Evolutionary conservation across 805 yeast species (phyloP).

Genomic region (Grigorovia humatica): DNA sequence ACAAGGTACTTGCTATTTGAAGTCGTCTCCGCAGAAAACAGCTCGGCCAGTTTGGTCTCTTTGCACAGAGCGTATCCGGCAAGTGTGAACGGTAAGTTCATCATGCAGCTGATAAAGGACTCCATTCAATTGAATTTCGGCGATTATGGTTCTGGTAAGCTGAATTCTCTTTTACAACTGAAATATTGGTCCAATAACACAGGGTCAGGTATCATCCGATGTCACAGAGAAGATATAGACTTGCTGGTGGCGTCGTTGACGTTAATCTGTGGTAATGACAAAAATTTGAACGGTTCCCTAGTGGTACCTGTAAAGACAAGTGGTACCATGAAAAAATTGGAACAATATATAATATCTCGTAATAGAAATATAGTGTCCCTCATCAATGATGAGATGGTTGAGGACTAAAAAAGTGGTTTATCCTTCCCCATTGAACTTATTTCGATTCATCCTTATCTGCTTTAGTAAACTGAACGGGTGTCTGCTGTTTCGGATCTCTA

Average conservation of each 20-base stretch:
- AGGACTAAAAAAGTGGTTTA: neutral
- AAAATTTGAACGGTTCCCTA: slow-evolving; percentile 30
- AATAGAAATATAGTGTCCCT: slow-evolving; percentile 12
- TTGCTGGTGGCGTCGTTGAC: slow-evolving; percentile 58
- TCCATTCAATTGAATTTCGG: slow-evolving; percentile 62
- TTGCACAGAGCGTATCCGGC: slow-evolving; percentile 44
- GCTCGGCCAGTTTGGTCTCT: slow-evolving; percentile 16
- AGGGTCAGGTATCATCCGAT: slow-evolving; percentile 74
- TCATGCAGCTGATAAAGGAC: slow-evolving; percentile 45
- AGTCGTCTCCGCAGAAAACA: slow-evolving; percentile 23
- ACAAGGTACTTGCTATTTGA: slow-evolving; percentile 79
- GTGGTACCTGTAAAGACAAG: slow-evolving; percentile 60
- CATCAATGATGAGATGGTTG: slow-evolving; percentile 5
- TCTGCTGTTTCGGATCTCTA: slow-evolving; percentile 13
- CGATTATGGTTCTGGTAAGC: slow-evolving; percentile 61
- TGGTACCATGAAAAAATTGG: slow-evolving; percentile 83
- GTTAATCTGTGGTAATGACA: slow-evolving; percentile 42
- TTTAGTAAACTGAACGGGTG: neutral
- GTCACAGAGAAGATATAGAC: slow-evolving; percentile 54
- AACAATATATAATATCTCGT: slow-evolving; percentile 52
- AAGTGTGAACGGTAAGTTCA: slow-evolving; percentile 37
- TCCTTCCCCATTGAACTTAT: too few relatives aligned
- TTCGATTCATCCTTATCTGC: neutral
- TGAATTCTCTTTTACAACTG: slow-evolving; percentile 47
- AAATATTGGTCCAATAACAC: slow-evolving; percentile 78